phyloP scores from a whole-genome alignment of 352 stramenopile genomes.

The Thraustochytrium sp. region DNA sequence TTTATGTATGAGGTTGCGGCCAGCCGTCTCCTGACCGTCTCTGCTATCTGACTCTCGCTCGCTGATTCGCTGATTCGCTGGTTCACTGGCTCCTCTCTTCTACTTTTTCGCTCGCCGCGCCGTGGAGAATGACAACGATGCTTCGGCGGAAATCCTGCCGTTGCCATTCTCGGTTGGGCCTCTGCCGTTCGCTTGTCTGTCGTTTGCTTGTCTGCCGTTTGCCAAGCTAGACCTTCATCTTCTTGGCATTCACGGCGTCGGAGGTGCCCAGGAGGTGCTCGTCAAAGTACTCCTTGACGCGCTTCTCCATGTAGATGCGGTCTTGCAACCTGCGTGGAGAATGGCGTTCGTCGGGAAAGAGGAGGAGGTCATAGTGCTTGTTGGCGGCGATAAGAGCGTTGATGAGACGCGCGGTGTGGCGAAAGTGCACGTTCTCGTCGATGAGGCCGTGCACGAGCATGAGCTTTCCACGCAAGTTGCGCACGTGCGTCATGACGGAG shows the following conservation, averaged over 20 bases:
- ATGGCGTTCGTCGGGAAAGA: conserved; percentile 93
- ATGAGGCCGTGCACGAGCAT: conserved; percentile 92
- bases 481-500: conserved; percentile 83
- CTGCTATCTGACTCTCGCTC: too few relatives aligned
- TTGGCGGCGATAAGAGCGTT: conserved; percentile 83
- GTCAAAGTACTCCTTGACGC: conserved; percentile 41
- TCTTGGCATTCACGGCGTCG: neutral
- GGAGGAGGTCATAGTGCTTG: conserved; percentile 91
- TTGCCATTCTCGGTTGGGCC: too few relatives aligned
- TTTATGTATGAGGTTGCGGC: neutral
- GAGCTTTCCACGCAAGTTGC: conserved; percentile 76
- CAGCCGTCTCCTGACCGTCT: neutral
- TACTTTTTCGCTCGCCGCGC: too few relatives aligned
- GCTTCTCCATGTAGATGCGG: conserved; percentile 44
- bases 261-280: conserved; percentile 1
- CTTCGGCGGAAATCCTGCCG: too few relatives aligned
- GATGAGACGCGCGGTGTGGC: conserved; percentile 91
- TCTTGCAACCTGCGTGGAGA: conserved; percentile 57
- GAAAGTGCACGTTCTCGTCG: conserved; percentile 97
- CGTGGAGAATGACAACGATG: too few relatives aligned
- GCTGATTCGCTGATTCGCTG: too few relatives aligned
- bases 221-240: neutral
- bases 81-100: too few relatives aligned
- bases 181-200: too few relatives aligned
- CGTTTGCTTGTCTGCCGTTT: too few relatives aligned